Percentiles rank a stretch among this genome's conserved stretches.
Evolutionary conservation across 169 alveolate species (phyloP).

Genomic region (Plasmodium adleri): DNA sequence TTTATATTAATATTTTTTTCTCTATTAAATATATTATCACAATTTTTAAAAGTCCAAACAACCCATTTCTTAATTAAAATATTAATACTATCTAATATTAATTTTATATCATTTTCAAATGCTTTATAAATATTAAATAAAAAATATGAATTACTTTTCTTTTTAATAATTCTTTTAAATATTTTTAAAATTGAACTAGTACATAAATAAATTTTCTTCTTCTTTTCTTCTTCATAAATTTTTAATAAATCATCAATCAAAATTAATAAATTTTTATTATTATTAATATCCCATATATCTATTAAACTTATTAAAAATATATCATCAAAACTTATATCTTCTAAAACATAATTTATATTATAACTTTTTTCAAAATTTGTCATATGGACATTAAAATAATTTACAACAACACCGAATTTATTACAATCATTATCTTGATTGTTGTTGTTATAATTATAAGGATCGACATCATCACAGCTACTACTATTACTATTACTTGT

Average conservation of each 20-base stretch:
- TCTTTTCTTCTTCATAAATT: conserved; percentile 64
- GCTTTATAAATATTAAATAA: conserved; percentile 22
- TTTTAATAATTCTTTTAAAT: conserved; percentile 45
- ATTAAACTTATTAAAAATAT: conserved; percentile 25
- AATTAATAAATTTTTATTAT: conserved; percentile 10
- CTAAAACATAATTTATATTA: not conserved
- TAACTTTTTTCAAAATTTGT: not conserved
- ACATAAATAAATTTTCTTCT: conserved; percentile 23
- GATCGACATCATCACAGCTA: not conserved
- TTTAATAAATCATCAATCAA: conserved; percentile 24
- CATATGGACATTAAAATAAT: not conserved
- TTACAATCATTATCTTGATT: not conserved
- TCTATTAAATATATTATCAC: conserved; percentile 28
- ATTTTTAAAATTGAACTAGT: conserved; percentile 39
- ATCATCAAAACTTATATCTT: conserved; percentile 30
- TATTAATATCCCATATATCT: conserved; percentile 22
- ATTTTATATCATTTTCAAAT: conserved; percentile 23
- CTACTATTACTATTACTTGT: not conserved
- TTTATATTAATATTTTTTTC: conserved; percentile 48
- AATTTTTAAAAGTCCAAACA: conserved; percentile 38
- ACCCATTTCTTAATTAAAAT: conserved; percentile 43
- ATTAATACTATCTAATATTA: conserved; percentile 37
- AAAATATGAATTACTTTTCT: conserved; percentile 7
- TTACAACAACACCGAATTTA: not conserved
- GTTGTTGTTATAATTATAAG: not conserved